Conservation (phyloP, 352 stramenopile species). For the Pythium myriotylum region DNA sequence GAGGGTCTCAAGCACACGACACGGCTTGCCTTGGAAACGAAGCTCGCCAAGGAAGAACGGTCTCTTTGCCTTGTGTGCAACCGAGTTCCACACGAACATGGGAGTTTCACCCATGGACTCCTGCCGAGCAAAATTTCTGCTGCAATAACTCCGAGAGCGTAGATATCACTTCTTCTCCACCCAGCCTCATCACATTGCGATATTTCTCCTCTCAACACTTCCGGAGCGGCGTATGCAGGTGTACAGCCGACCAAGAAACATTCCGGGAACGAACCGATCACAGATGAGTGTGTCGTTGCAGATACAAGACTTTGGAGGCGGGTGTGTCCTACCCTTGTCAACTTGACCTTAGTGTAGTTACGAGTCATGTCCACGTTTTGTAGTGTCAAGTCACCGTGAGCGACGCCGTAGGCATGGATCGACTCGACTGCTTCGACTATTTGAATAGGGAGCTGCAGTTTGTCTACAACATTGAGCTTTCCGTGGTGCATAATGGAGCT, state of each 20-base stretch:
- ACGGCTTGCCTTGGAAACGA: not conserved
- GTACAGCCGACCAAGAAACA: conserved; percentile 12
- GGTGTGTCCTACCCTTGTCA: not conserved
- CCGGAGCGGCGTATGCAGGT: conserved; percentile 10
- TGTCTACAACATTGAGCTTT: not conserved
- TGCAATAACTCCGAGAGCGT: not conserved
- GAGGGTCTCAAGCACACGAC: conserved; percentile 1
- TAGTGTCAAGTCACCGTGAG: conserved; percentile 4
- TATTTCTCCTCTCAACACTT: conserved; percentile 10
- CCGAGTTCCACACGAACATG: conserved; percentile 13
- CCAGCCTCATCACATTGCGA: not conserved
- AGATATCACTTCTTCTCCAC: conserved; percentile 11
- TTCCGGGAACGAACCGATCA: conserved; percentile 1
- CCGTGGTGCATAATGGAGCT: no score
- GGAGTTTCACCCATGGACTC: conserved; percentile 6
- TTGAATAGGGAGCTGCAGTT: not conserved
- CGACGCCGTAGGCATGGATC: not conserved
- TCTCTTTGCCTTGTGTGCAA: not conserved
- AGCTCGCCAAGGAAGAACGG: not conserved
- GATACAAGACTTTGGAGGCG: conserved; percentile 5
- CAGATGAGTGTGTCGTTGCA: not conserved
- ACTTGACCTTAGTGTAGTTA: not conserved
- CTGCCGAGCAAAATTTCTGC: conserved; percentile 3
- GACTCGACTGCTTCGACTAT: not conserved
- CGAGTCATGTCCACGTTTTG: not conserved